Percentiles rank a stretch among this genome's conserved stretches.
These are phyloP conservation scores for Nidularia sp. DNA, from an alignment of 768 basidiomycete genomes.

Conservation along the genomic window DNA sequence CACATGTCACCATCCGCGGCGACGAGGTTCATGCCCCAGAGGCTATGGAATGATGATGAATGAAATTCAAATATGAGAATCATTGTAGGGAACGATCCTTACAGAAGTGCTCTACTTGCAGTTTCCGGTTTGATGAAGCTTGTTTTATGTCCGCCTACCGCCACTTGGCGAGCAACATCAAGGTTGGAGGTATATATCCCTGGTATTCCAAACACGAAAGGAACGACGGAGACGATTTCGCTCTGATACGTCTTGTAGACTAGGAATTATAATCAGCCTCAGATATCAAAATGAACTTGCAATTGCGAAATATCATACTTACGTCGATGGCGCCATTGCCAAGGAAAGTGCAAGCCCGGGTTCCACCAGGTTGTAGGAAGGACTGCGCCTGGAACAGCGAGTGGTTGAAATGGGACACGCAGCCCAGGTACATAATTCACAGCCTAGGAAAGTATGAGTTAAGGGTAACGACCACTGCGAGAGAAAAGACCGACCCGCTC, in stretches of 20 bases:
- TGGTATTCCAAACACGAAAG: slow-evolving; percentile 30
- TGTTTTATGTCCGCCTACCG: slow-evolving; percentile 30
- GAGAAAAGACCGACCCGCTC: slow-evolving; percentile 1
- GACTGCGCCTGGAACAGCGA: slow-evolving; percentile 28
- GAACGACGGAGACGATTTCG: slow-evolving; percentile 36
- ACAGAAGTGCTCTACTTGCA: slow-evolving; percentile 27
- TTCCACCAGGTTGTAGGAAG: slow-evolving; percentile 42
- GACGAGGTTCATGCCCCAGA: slow-evolving; percentile 45
- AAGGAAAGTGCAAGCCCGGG: slow-evolving; percentile 27
- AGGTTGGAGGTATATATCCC: slow-evolving; percentile 39
- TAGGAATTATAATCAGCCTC: slow-evolving; percentile 4
- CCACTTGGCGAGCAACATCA: slow-evolving; percentile 42
- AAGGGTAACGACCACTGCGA: background rate
- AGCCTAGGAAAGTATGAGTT: slow-evolving; percentile 15
- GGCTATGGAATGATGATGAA: slow-evolving; percentile 15
- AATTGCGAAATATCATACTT: slow-evolving; percentile 11
- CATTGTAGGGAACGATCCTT: slow-evolving; percentile 5
- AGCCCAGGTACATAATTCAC: slow-evolving; percentile 33
- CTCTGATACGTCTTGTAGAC: slow-evolving; percentile 29
- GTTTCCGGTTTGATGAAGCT: slow-evolving; percentile 34
- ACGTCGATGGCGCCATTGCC: slow-evolving; percentile 31
- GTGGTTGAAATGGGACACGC: slow-evolving; percentile 35
- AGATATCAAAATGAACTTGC: background rate
- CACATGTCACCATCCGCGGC: slow-evolving; percentile 38
- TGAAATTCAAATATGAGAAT: background rate